These are phyloP conservation scores for Knoxdaviesia proteae DNA, from an alignment of 2,329 filamentous ascomycete species.

Conservation along the genomic window DNA sequence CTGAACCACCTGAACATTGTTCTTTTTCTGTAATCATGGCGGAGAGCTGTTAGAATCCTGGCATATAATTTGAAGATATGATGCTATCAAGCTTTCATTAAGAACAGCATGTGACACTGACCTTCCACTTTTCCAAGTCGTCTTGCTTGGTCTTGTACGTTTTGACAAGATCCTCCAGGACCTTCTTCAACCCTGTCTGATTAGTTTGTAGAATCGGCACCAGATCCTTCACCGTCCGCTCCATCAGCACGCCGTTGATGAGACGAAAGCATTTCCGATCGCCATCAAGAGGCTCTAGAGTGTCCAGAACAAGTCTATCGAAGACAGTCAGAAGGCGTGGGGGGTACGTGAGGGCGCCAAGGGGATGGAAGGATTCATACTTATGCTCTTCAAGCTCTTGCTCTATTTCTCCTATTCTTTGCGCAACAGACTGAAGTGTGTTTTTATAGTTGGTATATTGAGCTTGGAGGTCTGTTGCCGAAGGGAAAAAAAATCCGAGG, in stretches of 20 bases:
- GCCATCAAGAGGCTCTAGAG: slow-evolving; percentile 57
- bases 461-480: slow-evolving; percentile 46
- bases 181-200: slow-evolving; percentile 80
- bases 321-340: slow-evolving; percentile 17
- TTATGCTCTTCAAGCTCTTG: slow-evolving; percentile 97
- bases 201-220: slow-evolving; percentile 83
- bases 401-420: slow-evolving; percentile 94
- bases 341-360: slow-evolving; percentile 1
- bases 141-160: slow-evolving; percentile 90
- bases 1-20: slow-evolving; percentile 73
- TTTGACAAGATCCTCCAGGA: slow-evolving; percentile 84
- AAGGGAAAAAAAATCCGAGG: slow-evolving; percentile 1
- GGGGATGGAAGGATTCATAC: slow-evolving; percentile 30
- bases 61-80: not conserved
- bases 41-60: not conserved
- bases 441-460: slow-evolving; percentile 64
- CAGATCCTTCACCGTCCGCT: slow-evolving; percentile 84
- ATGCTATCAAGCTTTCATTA: not conserved
- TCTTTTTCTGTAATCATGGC: slow-evolving; percentile 48
- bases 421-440: slow-evolving; percentile 72
- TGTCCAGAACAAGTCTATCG: slow-evolving; percentile 76
- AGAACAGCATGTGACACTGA: slow-evolving; percentile 18
- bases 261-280: slow-evolving; percentile 96
- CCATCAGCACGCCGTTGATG: slow-evolving; percentile 91
- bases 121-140: slow-evolving; percentile 98